Conservation (phyloP, 345 rosid genomes). For the Zanthoxylum bungeanum region DNA sequence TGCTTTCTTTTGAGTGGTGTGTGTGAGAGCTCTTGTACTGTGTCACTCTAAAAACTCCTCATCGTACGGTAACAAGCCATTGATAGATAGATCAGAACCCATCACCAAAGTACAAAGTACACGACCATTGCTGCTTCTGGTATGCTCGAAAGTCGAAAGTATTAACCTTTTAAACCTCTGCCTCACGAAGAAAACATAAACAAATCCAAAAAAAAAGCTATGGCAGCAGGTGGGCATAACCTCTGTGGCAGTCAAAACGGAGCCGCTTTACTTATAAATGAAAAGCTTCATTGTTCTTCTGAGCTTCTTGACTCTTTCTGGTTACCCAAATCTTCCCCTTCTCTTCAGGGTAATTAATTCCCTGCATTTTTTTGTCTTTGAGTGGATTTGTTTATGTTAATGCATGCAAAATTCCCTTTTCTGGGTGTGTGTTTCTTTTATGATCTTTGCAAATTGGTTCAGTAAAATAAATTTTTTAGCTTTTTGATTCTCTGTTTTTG, state of each 20-base stretch:
- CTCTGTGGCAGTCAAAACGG: conserved; percentile 21
- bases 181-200: background rate
- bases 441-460: background rate
- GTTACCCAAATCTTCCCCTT: conserved; percentile 31
- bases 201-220: conserved; percentile 6
- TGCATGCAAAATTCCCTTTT: background rate
- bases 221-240: conserved; percentile 30
- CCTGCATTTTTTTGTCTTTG: background rate
- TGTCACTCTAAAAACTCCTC: too few species aligned
- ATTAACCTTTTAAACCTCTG: background rate
- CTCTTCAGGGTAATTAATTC: conserved; percentile 37
- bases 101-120: background rate
- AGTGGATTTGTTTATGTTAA: background rate
- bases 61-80: background rate
- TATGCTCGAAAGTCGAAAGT: background rate
- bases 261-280: conserved; percentile 27
- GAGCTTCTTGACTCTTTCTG: conserved; percentile 33
- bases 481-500: background rate
- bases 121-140: background rate
- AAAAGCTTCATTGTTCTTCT: conserved; percentile 30
- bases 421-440: background rate
- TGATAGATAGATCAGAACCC: background rate
- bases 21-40: background rate
- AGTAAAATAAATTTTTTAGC: background rate
- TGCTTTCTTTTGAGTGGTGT: background rate